Conservation (phyloP, 441 rosid genomes). For the Erodium chrysanthum region DNA sequence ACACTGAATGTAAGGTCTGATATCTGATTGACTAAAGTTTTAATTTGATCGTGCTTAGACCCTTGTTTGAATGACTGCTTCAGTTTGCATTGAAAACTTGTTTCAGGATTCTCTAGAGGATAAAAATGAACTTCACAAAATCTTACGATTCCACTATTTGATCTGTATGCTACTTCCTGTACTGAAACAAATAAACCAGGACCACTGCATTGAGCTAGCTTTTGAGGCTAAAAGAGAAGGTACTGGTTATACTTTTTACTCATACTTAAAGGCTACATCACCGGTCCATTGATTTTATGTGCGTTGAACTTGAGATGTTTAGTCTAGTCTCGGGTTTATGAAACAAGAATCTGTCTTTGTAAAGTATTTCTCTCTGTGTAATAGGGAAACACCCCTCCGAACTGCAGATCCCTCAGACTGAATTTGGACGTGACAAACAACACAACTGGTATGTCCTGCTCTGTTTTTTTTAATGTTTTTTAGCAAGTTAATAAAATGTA, state of each 20-base stretch:
- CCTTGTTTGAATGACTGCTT: constrained; percentile 15
- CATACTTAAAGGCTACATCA: not conserved
- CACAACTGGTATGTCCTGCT: constrained; percentile 46
- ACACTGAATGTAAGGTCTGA: constrained; percentile 75
- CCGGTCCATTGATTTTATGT: constrained; percentile 5
- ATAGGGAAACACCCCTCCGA: constrained; percentile 47
- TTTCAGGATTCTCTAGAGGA: constrained; percentile 52
- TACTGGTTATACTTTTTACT: constrained; percentile 18
- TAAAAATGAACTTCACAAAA: constrained; percentile 54
- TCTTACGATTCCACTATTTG: constrained; percentile 76
- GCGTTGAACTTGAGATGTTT: not conserved
- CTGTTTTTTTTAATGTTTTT: constrained; percentile 14
- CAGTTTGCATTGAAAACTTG: constrained; percentile 18
- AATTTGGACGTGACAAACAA: constrained; percentile 37
- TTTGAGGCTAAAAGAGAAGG: constrained; percentile 67
- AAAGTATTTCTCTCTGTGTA: constrained; percentile 20
- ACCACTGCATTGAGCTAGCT: constrained; percentile 51
- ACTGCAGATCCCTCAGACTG: constrained; percentile 38
- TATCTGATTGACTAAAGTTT: constrained; percentile 20
- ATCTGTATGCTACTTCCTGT: constrained; percentile 92
- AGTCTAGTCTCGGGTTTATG: constrained; percentile 2
- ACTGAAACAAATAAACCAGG: constrained; percentile 61
- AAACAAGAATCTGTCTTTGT: constrained; percentile 14
- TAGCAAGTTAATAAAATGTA: constrained; percentile 14
- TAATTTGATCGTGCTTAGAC: constrained; percentile 14